Evolutionary conservation across 768 basidiomycete species (phyloP), one percentile per base, ranked within the genome.

Genomic region (Russula compacta): DNA sequence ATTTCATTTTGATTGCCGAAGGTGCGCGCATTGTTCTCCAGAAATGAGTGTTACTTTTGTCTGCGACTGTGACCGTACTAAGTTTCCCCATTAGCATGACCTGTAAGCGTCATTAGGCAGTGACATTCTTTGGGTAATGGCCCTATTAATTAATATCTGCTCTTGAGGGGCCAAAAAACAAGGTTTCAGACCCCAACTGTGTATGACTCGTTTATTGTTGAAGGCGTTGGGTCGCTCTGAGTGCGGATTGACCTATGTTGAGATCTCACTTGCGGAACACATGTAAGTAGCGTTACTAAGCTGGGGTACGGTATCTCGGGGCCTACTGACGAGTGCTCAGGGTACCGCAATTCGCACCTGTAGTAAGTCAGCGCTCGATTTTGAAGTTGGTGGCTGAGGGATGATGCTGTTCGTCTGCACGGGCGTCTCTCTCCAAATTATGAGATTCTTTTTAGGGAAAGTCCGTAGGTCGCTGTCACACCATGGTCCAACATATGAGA

Each of bases 1-100:
- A 91, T 71, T 90, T 82, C 67, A 77, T 86, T 59, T 74, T 87
- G 38, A 87, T 90, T 53, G 81, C 87, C 10, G 84, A 88, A 63
- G 89, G 88, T 2, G 66, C 73, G 24, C 67, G 74, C 9, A 71
- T 73, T 19, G 72, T 71, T 4, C 68, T 76, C 29, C 74, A 76
- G 55, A 75, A 76, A 73, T 75, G 60, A 64, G 74, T 67, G 6
- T 17, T 17, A 36, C n/a, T 21, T 3, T 15, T 29, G 32, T 59
- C n/a, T 6, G 19, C 32, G 17, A 39, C n/a, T 2, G 4, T 2
- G n/a, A 14, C 5, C 8, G 44, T 47, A 29, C 7, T 61, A 15
- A 35, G 29, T 43, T n/a, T 14, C 38, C 29, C 48, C 11, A 24
- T 38, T 32, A 64, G 64, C 50, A 61, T 59, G 50, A 64, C 66